Conservation (phyloP, 257 asterid species). For the Haberlea rhodopensis region DNA sequence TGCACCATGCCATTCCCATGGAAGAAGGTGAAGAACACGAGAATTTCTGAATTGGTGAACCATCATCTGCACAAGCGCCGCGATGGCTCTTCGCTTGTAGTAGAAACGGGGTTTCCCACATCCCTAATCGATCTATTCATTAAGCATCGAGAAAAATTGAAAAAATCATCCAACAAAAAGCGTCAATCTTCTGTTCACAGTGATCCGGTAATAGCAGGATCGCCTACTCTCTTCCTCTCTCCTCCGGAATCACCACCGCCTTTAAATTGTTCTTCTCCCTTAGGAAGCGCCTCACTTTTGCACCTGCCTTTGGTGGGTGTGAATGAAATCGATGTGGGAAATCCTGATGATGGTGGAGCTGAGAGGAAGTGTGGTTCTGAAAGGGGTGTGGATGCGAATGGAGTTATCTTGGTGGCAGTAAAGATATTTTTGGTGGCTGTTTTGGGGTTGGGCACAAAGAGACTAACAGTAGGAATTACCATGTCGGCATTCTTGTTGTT, state of each 20-base stretch:
- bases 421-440: slow-evolving; percentile 55
- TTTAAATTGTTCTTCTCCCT: slow-evolving; percentile 13
- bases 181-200: slow-evolving; percentile 21
- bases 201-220: slow-evolving; percentile 16
- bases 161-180: slow-evolving; percentile 40
- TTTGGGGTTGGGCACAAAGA: slow-evolving; percentile 57
- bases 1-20: slow-evolving; percentile 61
- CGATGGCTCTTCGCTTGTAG: slow-evolving; percentile 64
- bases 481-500: slow-evolving; percentile 57
- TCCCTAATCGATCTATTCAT: slow-evolving; percentile 75
- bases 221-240: slow-evolving; percentile 3
- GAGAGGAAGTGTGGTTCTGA: no score
- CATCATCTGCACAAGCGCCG: slow-evolving; percentile 60
- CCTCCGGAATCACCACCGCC: slow-evolving; percentile 25
- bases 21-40: slow-evolving; percentile 57
- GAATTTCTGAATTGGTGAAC: slow-evolving; percentile 54
- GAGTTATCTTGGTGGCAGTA: slow-evolving; percentile 36
- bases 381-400: slow-evolving; percentile 26
- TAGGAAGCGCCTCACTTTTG: slow-evolving; percentile 7
- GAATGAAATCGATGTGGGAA: slow-evolving; percentile 15
- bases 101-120: slow-evolving; percentile 81
- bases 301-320: not conserved
- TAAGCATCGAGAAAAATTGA: slow-evolving; percentile 62
- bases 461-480: slow-evolving; percentile 60
- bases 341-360: slow-evolving; percentile 7